Evolutionary conservation across 139 green algal genomes (phyloP), one percentile per base, ranked within the genome.

Genomic region (Pseudopediastrum boryanum): DNA sequence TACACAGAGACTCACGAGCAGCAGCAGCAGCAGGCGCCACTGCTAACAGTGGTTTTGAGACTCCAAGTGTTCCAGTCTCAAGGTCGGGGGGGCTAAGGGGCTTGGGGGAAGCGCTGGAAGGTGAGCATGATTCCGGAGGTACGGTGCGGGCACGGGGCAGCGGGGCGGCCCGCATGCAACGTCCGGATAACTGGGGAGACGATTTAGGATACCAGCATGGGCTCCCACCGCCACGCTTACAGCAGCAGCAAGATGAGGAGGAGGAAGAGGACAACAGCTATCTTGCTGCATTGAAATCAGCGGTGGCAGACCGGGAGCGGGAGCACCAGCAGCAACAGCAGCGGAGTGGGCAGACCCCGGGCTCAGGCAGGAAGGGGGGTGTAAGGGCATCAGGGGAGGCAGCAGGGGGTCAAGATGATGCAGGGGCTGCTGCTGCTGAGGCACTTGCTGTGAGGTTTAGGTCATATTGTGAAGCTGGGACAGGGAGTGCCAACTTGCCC

Each of bases 401-500:
- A 38, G 29, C 58, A 31, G 29, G n/a, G 2, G 8, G 39, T 39
- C 59, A 12, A 43, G 68, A 10, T 31, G 29, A 38, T 67, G 56
- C 54, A 41, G 8, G 56, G 10, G 39, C 41, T 25, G 75, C 46
- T 51, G 50, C 31, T 13, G 13, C 31, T 33, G 35, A 27, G 61
- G 12, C 66, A 27, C 25, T 35, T 52, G 31, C 33, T 3, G 35
- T n/a, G 5, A 39, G n/a, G 23, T 41, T 46, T 9, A 19, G 43
- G 59, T 42, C n/a, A 21, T 41, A 41, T 29, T 58, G 54, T 3
- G 19, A 54, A 13, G 80, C 72, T 6, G 83, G 72, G 31, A 76
- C 70, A 67, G 75, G 41, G n/a, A 62, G 62, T n/a, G 73, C 58
- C 2, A 62, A 93, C 19, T 61, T 96, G 27, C 93, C 94, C 33